Conservation (phyloP, 192 early-diverging fungal species). For the Geosiphon pyriformis region DNA sequence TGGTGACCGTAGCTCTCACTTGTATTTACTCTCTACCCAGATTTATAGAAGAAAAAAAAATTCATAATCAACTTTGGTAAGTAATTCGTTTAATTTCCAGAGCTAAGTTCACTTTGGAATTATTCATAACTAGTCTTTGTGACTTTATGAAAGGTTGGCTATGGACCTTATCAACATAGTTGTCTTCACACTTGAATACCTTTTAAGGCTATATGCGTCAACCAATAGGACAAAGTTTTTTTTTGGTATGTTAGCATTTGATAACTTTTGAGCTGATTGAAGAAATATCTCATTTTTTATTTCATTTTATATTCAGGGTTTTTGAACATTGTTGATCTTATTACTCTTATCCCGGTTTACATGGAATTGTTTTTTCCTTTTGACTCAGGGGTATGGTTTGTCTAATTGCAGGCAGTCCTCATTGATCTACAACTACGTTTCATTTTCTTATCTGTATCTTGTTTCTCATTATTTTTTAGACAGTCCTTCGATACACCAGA, state of each 20-base stretch:
- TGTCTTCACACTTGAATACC: constrained; percentile 14
- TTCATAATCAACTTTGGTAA: not conserved
- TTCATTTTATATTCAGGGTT: not conserved
- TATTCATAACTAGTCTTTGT: not conserved
- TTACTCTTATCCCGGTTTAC: constrained; percentile 16
- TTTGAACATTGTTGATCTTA: constrained; percentile 5
- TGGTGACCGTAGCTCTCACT: not conserved
- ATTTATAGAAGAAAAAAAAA: not conserved
- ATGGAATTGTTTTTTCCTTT: not conserved
- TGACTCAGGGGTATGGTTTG: not conserved
- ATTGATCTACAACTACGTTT: not conserved
- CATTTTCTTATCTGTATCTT: not conserved
- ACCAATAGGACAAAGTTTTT: constrained; percentile 4
- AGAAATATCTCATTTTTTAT: not conserved
- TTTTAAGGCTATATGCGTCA: constrained; percentile 13
- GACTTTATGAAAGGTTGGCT: not conserved
- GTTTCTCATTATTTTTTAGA: not conserved
- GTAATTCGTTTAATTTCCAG: no score
- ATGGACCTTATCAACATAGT: not conserved
- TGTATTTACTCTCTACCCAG: constrained; percentile 4
- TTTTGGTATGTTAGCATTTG: not conserved
- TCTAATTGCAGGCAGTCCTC: not conserved
- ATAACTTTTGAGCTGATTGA: not conserved
- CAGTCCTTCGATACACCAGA: not conserved
- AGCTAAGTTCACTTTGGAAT: not conserved